These are phyloP conservation scores for Lippia alba DNA, from an alignment of 305 asterid genomes.

Conservation along the genomic window DNA sequence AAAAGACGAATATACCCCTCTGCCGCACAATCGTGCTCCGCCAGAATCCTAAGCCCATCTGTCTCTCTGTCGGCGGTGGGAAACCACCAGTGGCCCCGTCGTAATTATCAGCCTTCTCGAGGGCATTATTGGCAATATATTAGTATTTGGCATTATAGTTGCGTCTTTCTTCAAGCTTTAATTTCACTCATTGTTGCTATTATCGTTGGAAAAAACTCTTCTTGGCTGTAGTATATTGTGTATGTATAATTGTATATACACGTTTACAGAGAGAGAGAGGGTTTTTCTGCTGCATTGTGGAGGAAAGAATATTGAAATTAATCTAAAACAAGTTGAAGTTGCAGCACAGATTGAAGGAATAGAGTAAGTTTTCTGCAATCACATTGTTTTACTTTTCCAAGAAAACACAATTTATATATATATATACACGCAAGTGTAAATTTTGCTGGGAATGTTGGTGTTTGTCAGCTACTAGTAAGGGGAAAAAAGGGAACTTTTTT, in stretches of 20 bases:
- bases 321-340: constrained; percentile 19
- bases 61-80: constrained; percentile 43
- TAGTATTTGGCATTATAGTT: not conserved
- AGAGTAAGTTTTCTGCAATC: constrained; percentile 30
- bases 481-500: not conserved
- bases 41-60: constrained; percentile 26
- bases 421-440: no score
- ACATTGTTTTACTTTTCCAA: constrained; percentile 37
- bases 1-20: constrained; percentile 41
- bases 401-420: constrained; percentile 31
- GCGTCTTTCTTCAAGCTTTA: not conserved
- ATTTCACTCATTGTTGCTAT: constrained; percentile 14
- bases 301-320: constrained; percentile 3
- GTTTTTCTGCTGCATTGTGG: constrained; percentile 23
- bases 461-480: constrained; percentile 26
- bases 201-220: not conserved
- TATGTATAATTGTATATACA: not conserved
- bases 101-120: constrained; percentile 16
- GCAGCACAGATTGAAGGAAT: constrained; percentile 18
- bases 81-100: constrained; percentile 11
- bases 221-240: not conserved
- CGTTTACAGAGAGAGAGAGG: constrained; percentile 13
- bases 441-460: constrained; percentile 29
- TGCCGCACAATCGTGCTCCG: not conserved
- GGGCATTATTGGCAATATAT: constrained; percentile 24